Conservation (phyloP, 2,329 filamentous ascomycete species). For the Fusarium secorum region DNA sequence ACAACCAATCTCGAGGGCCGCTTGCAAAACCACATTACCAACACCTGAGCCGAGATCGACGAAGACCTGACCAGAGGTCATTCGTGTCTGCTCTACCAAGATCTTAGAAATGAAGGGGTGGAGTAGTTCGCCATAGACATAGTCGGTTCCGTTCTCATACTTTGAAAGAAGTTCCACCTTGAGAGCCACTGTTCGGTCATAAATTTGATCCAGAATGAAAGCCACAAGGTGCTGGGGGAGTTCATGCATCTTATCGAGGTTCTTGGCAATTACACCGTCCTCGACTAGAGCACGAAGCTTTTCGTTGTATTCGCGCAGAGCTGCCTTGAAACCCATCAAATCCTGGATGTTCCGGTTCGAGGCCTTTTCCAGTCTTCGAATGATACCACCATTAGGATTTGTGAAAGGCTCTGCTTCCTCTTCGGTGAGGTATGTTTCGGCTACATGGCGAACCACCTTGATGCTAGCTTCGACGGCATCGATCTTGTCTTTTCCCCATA, state of each 20-base stretch:
- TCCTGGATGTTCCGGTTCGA: constrained; percentile 71
- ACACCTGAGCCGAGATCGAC: constrained; percentile 96
- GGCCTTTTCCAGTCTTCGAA: constrained; percentile 79
- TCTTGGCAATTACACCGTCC: constrained; percentile 75
- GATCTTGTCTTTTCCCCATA: constrained; percentile 80
- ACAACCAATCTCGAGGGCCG: constrained; percentile 90
- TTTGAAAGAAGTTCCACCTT: constrained; percentile 82
- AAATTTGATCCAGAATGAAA: constrained; percentile 86
- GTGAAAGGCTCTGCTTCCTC: constrained; percentile 73
- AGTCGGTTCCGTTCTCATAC: constrained; percentile 90
- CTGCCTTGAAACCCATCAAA: constrained; percentile 72
- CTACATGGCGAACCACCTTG: constrained; percentile 72
- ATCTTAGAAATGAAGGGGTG: constrained; percentile 85
- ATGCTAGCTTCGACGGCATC: constrained; percentile 79
- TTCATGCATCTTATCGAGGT: constrained; percentile 72
- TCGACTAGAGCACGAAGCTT: constrained; percentile 70
- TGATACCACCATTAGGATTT: constrained; percentile 76
- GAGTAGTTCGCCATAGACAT: constrained; percentile 92
- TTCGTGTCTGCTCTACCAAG: constrained; percentile 75
- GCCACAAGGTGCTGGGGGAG: constrained; percentile 77
- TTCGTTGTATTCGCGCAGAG: constrained; percentile 80
- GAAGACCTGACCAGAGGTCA: constrained; percentile 86
- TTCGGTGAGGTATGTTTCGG: constrained; percentile 78
- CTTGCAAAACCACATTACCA: constrained; percentile 93
- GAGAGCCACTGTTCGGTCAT: constrained; percentile 90